Evolutionary conservation across 345 rosid species (phyloP).

Genomic region (Moricandia arvensis): DNA sequence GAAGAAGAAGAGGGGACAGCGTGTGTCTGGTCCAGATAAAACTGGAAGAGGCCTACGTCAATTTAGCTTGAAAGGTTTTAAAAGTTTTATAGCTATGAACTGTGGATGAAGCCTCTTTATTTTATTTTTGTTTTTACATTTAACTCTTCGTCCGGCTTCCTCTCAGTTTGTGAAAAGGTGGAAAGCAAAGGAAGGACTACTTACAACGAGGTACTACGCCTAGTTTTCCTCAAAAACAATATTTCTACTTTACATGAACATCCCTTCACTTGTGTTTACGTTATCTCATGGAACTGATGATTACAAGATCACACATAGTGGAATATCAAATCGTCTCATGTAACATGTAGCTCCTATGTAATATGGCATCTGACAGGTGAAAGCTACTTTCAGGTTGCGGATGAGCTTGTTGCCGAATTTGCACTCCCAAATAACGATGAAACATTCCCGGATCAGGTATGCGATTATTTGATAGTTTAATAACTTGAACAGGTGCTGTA

Average conservation of each 20-base stretch:
- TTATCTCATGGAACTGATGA: neutral
- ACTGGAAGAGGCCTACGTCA: constrained; percentile 98
- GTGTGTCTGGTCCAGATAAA: constrained; percentile 88
- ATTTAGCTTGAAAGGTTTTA: constrained; percentile 96
- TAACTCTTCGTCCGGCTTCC: constrained; percentile 7
- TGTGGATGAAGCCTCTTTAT: neutral
- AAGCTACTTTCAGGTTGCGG: constrained; percentile 79
- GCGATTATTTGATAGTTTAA: constrained; percentile 1
- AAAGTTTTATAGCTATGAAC: neutral
- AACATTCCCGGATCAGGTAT: constrained; percentile 91
- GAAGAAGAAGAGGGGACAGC: constrained; percentile 94
- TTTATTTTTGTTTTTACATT: neutral
- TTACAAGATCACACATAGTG: neutral
- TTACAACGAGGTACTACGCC: constrained; percentile 84
- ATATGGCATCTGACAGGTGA: constrained; percentile 37
- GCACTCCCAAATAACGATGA: constrained; percentile 71
- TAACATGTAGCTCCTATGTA: constrained; percentile 2
- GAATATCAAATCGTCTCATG: constrained; percentile 18
- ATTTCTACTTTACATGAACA: too few relatives aligned
- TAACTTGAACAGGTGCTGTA: neutral
- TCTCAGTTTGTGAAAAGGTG: constrained; percentile 91
- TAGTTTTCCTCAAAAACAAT: constrained; percentile 30
- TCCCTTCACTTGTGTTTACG: neutral
- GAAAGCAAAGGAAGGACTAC: constrained; percentile 99
- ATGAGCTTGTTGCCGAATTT: constrained; percentile 98